A percentile compares a stretch with the other conserved stretches of the same genome.
Evolutionary conservation across 108 stramenopile species (phyloP).

Genomic region (Pseudonitzschia multistriata): DNA sequence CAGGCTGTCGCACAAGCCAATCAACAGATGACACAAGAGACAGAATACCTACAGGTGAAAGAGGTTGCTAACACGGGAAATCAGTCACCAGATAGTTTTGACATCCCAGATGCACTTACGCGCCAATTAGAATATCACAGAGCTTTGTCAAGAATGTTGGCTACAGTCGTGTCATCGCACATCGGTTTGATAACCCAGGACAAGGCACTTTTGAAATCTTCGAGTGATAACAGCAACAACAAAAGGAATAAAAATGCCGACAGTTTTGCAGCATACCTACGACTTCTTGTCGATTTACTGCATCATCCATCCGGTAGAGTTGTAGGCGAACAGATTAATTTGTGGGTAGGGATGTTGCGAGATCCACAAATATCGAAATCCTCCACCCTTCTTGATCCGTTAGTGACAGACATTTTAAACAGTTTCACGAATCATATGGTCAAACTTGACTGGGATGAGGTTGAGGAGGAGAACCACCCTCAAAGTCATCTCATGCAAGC

Average conservation of each 20-base stretch:
- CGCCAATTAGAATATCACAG: conserved; percentile 73
- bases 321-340: conserved; percentile 69
- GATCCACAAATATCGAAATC: conserved; percentile 76
- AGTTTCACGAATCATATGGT: conserved; percentile 70
- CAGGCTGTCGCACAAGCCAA: conserved; percentile 65
- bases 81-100: conserved; percentile 25
- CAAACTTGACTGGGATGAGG: conserved; percentile 78
- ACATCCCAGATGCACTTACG: conserved; percentile 42
- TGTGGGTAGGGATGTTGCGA: conserved; percentile 68
- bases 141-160: conserved; percentile 61
- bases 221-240: conserved; percentile 37
- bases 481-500: conserved; percentile 58
- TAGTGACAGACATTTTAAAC: conserved; percentile 47
- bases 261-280: conserved; percentile 53
- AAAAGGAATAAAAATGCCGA: conserved; percentile 31
- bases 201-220: conserved; percentile 51
- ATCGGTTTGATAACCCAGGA: conserved; percentile 68
- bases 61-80: conserved; percentile 22
- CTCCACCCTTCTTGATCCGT: conserved; percentile 45
- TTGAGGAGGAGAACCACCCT: conserved; percentile 72
- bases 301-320: conserved; percentile 76
- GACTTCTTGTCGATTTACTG: conserved; percentile 71
- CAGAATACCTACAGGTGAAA: conserved; percentile 35
- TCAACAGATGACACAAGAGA: conserved; percentile 37
- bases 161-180: conserved; percentile 64